Conservation (phyloP, 345 rosid genomes). For the Eucalyptus tenuipes region DNA sequence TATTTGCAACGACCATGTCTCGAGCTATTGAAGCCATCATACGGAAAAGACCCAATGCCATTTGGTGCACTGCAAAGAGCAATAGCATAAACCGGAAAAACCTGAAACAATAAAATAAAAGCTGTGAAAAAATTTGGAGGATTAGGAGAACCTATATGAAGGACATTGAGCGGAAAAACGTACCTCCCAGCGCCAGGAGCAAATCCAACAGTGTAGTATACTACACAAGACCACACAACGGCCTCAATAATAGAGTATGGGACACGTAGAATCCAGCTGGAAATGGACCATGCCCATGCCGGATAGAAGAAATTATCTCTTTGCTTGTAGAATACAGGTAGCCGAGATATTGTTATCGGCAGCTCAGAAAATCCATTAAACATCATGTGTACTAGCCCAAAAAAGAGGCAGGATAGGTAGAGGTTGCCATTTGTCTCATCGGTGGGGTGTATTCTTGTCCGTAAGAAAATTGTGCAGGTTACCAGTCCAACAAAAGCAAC, state of each 20-base stretch:
- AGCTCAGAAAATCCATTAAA: slow-evolving; percentile 82
- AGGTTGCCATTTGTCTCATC: slow-evolving; percentile 54
- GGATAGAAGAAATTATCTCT: slow-evolving; percentile 88
- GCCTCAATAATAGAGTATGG: slow-evolving; percentile 86
- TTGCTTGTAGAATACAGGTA: slow-evolving; percentile 88
- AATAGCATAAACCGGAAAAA: slow-evolving; percentile 76
- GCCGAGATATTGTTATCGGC: slow-evolving; percentile 72
- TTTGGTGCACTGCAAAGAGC: slow-evolving; percentile 73
- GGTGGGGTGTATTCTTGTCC: slow-evolving; percentile 74
- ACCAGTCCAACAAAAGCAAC: slow-evolving; percentile 82
- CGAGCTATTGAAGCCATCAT: slow-evolving; percentile 70
- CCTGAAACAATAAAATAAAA: slow-evolving; percentile 17
- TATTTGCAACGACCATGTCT: slow-evolving; percentile 83
- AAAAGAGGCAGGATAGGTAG: slow-evolving; percentile 78
- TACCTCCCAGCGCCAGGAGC: slow-evolving; percentile 71
- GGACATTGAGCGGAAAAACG: neutral
- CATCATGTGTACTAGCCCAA: slow-evolving; percentile 81
- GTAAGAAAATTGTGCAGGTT: slow-evolving; percentile 59
- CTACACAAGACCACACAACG: slow-evolving; percentile 75
- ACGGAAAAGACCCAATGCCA: slow-evolving; percentile 84
- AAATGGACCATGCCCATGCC: slow-evolving; percentile 80
- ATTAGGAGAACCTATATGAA: neutral
- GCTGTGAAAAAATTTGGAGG: neutral
- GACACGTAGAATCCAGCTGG: slow-evolving; percentile 72
- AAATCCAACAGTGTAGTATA: slow-evolving; percentile 75